A percentile compares a stretch with the other conserved stretches of the same genome.
These are phyloP conservation scores for Lolium perenne DNA, from an alignment of 176 grass and related monocot species.

Conservation along the genomic window DNA sequence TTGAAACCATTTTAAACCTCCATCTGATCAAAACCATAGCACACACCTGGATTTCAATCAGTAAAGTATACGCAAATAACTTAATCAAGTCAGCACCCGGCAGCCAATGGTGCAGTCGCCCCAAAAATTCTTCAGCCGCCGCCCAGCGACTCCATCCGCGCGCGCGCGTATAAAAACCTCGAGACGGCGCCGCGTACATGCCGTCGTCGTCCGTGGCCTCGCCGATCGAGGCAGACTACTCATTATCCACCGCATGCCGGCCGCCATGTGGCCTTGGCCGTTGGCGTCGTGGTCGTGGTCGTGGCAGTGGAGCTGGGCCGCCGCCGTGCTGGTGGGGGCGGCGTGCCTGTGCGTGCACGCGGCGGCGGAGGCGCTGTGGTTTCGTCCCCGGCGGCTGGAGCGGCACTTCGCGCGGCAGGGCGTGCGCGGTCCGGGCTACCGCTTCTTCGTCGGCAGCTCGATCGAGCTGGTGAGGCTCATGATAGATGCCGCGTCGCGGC, in stretches of 20 bases:
- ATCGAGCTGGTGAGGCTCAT: conserved; percentile 76
- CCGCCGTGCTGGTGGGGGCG: conserved; percentile 39
- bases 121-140: conserved; percentile 9
- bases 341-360: conserved; percentile 41
- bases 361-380: conserved; percentile 75
- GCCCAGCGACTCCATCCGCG: background rate
- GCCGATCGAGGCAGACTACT: background rate
- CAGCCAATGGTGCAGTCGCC: conserved; percentile 24
- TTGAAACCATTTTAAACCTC: background rate
- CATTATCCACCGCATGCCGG: too few relatives aligned
- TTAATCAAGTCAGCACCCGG: conserved; percentile 26
- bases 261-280: conserved; percentile 27
- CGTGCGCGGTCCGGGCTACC: conserved; percentile 77
- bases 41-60: conserved; percentile 6
- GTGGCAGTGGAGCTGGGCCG: conserved; percentile 20
- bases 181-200: conserved; percentile 17
- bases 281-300: background rate
- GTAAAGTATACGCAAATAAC: background rate
- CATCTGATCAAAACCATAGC: background rate
- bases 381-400: conserved; percentile 74
- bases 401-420: conserved; percentile 75
- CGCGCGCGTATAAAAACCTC: conserved; percentile 36
- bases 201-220: conserved; percentile 36
- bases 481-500: conserved; percentile 67
- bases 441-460: conserved; percentile 89